Conservation (phyloP, 139 green algal species). For the Mychonastes homosphaera region DNA sequence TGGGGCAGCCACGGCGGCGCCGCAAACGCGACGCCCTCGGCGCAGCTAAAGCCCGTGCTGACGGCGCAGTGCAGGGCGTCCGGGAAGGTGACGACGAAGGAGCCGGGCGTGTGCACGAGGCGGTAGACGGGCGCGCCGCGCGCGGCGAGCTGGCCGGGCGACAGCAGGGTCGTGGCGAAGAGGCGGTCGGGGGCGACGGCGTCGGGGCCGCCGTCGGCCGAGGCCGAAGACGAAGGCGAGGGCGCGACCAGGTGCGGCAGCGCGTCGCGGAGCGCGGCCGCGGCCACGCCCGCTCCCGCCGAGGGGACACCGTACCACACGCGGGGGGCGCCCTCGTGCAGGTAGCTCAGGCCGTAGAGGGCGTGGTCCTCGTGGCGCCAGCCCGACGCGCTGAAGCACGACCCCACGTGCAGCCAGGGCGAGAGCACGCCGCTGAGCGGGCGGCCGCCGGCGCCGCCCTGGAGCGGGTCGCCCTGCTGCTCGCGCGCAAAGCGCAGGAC, state of each 20-base stretch:
- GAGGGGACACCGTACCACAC: slow-evolving; percentile 60
- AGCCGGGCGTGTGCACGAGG: slow-evolving; percentile 60
- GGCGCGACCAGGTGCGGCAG: slow-evolving; percentile 65
- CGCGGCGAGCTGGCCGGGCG: slow-evolving; percentile 37
- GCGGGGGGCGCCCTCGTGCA: slow-evolving; percentile 71
- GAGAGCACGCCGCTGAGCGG: slow-evolving; percentile 60
- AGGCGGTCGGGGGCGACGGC: slow-evolving; percentile 70
- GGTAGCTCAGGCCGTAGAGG: slow-evolving; percentile 89
- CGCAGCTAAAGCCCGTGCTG: slow-evolving; percentile 74
- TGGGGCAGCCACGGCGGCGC: slow-evolving; percentile 72
- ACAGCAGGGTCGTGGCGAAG: slow-evolving; percentile 71
- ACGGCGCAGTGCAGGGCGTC: slow-evolving; percentile 80
- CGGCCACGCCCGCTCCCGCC: slow-evolving; percentile 29
- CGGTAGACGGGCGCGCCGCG: slow-evolving; percentile 69
- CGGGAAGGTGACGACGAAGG: slow-evolving; percentile 89
- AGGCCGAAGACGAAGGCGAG: too few relatives aligned
- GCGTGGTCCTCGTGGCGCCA: slow-evolving; percentile 88
- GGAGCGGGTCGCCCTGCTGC: too few relatives aligned
- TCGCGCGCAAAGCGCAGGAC: slow-evolving; percentile 32
- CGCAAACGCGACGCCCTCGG: slow-evolving; percentile 88
- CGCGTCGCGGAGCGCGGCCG: slow-evolving; percentile 46
- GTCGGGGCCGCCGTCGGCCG: slow-evolving; percentile 32
- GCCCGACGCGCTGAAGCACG: slow-evolving; percentile 63
- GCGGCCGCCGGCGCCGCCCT: neutral
- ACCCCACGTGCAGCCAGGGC: slow-evolving; percentile 78